Evolutionary conservation across 192 early-diverging fungal species (phyloP).

Genomic region (Rhizophlyctis rosea): DNA sequence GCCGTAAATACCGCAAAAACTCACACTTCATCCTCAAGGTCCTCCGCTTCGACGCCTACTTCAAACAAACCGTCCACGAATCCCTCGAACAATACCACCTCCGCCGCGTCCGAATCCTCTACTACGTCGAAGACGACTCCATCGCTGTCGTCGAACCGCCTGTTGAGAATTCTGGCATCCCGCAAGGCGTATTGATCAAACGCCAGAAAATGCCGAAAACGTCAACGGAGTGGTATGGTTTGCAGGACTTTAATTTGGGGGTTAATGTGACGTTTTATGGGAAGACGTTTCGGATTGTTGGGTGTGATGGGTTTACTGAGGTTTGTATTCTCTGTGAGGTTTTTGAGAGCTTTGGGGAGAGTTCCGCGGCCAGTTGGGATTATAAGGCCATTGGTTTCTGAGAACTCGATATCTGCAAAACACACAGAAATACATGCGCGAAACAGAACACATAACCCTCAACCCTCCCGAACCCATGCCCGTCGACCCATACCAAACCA

Average conservation of each 20-base stretch:
- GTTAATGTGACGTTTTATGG: constrained; percentile 61
- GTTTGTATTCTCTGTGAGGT: constrained; percentile 19
- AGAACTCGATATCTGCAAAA: constrained; percentile 4
- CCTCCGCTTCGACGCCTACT: constrained; percentile 60
- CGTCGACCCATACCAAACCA: constrained; percentile 47
- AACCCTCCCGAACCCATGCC: constrained; percentile 53
- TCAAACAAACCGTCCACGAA: constrained; percentile 63
- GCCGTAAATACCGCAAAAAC: not conserved
- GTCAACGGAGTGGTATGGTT: constrained; percentile 47
- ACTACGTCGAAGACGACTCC: constrained; percentile 63
- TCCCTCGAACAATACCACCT: constrained; percentile 60
- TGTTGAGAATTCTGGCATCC: constrained; percentile 59
- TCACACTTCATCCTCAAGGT: constrained; percentile 31
- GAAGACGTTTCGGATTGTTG: constrained; percentile 56
- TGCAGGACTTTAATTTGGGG: constrained; percentile 55
- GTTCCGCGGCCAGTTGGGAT: no score
- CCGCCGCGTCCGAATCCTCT: constrained; percentile 53
- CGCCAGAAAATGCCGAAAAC: constrained; percentile 57
- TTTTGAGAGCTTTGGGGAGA: no score
- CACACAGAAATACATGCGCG: constrained; percentile 47
- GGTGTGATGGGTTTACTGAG: constrained; percentile 60
- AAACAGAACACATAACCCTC: constrained; percentile 50
- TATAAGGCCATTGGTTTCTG: no score
- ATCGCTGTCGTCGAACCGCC: constrained; percentile 65
- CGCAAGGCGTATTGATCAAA: constrained; percentile 63